Evolutionary conservation across 192 early-diverging fungal genomes (phyloP).

Genomic region (Piromyces finnis): DNA sequence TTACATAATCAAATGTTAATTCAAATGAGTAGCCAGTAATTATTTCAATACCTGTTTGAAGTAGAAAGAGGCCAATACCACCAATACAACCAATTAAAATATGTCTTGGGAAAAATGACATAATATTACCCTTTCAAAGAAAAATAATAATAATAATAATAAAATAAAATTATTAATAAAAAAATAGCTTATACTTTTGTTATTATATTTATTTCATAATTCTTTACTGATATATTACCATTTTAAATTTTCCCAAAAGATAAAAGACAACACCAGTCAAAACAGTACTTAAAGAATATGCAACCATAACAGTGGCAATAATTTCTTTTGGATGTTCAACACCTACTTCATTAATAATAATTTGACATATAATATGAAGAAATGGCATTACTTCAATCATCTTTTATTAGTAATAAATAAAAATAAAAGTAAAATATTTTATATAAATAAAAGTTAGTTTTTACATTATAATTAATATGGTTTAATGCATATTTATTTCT

Average conservation of each 20-base stretch:
- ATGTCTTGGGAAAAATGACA: slow-evolving; percentile 75
- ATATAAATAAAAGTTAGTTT: neutral
- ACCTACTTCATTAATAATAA: slow-evolving; percentile 39
- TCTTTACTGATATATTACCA: no score
- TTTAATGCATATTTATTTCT: no score
- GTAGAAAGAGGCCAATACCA: slow-evolving; percentile 85
- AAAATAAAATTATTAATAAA: no score
- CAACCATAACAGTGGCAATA: slow-evolving; percentile 74
- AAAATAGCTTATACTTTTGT: no score
- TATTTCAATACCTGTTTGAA: slow-evolving; percentile 84
- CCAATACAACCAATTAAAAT: slow-evolving; percentile 91
- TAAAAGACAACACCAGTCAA: slow-evolving; percentile 79
- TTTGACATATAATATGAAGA: slow-evolving; percentile 55
- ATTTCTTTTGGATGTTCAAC: slow-evolving; percentile 42
- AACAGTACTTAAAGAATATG: slow-evolving; percentile 71
- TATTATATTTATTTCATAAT: no score
- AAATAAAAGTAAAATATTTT: neutral
- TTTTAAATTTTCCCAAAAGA: slow-evolving; percentile 60
- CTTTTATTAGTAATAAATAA: neutral
- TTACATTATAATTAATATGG: no score
- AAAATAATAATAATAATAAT: no score
- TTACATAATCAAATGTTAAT: slow-evolving; percentile 36
- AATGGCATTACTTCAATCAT: slow-evolving; percentile 84
- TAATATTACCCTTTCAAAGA: slow-evolving; percentile 37
- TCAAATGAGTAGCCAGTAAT: slow-evolving; percentile 43